Evolutionary conservation across 176 grass and related monocot genomes (phyloP), one percentile per base, ranked within the genome.

Genomic region (Oryza meridionalis): DNA sequence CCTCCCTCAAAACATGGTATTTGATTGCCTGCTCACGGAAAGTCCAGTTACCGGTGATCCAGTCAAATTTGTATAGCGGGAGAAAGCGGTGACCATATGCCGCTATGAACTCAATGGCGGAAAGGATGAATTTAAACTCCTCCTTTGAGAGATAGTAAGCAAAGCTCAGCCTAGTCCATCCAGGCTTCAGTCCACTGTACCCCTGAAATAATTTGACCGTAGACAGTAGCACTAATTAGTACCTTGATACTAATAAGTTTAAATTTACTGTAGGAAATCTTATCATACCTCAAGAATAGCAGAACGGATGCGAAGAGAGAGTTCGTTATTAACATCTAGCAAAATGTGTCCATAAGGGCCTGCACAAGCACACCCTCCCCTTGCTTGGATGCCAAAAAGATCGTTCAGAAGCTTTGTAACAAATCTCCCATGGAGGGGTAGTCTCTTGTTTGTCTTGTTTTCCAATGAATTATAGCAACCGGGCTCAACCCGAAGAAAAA

Each of bases 151-250:
- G 86, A 75, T 97, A 97, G 78, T 97, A 97, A 24, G 88, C 16
- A 67, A 97, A 94, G 44, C 94, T 94, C 38, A 97, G 9, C 44
- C 92, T 88, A 0, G 94, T 97, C 94, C 94, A 97, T 69, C 94
- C 94, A 4, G 92, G 94, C 77, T 92, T 92, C 33, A 97, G 55
- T 50, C 95, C 95, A 82, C 45, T 91, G 63, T 92, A 92, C 7
- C 95, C 92, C 95, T 97, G 84, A 17, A 86, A 74, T 11, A 63
- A 6, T 63, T 17, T 62, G 21, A 53, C 0, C n/a, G 0, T 32
- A 3, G 80, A 45, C 10, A 38, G 1, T 42, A 42, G 16, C 6
- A 21, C 15, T 49, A 21, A 15, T 79, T 67, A 75, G 42, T 43
- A 61, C 25, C 26, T 4, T 31, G 16, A 21, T 33, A 49, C 19